A percentile compares a stretch with the other conserved stretches of the same genome.
phyloP scores from a whole-genome alignment of 2,329 filamentous ascomycete species.

The Elsinoe arachidis region DNA sequence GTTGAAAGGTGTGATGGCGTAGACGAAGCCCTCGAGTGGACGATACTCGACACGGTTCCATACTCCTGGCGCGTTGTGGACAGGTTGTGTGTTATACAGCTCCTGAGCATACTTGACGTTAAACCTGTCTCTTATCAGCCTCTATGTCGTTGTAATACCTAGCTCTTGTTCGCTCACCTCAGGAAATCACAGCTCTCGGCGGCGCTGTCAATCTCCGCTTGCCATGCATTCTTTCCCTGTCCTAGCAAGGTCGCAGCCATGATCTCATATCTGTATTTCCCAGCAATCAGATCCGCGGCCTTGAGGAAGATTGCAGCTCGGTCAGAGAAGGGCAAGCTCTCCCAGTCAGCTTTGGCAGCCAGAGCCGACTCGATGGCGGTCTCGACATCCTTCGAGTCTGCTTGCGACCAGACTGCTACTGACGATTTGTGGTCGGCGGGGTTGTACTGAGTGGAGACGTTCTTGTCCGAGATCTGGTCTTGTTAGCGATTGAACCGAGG shows the following conservation, averaged over 20 bases:
- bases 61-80: conserved; percentile 70
- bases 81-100: conserved; percentile 77
- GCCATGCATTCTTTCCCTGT: conserved; percentile 97
- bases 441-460: conserved; percentile 70
- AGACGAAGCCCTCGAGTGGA: conserved; percentile 88
- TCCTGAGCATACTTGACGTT: conserved; percentile 92
- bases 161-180: conserved; percentile 36
- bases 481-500: background rate
- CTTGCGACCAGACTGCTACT: conserved; percentile 78
- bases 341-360: conserved; percentile 79
- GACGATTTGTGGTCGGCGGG: conserved; percentile 69
- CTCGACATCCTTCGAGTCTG: conserved; percentile 65
- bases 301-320: conserved; percentile 91
- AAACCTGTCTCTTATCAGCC: conserved; percentile 43
- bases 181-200: conserved; percentile 90
- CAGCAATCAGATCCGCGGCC: conserved; percentile 80
- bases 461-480: conserved; percentile 36
- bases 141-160: background rate
- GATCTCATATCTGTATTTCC: conserved; percentile 92
- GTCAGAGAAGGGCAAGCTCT: conserved; percentile 77
- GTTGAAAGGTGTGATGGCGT: conserved; percentile 91
- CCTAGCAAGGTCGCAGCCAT: conserved; percentile 95
- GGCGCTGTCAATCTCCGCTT: conserved; percentile 95
- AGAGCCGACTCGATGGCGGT: conserved; percentile 76
- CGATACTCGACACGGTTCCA: conserved; percentile 92